Percentiles rank a stretch among this genome's conserved stretches.
Evolutionary conservation across 2,329 filamentous ascomycete species (phyloP).

Genomic region (Fonsecaea pugnacius): DNA sequence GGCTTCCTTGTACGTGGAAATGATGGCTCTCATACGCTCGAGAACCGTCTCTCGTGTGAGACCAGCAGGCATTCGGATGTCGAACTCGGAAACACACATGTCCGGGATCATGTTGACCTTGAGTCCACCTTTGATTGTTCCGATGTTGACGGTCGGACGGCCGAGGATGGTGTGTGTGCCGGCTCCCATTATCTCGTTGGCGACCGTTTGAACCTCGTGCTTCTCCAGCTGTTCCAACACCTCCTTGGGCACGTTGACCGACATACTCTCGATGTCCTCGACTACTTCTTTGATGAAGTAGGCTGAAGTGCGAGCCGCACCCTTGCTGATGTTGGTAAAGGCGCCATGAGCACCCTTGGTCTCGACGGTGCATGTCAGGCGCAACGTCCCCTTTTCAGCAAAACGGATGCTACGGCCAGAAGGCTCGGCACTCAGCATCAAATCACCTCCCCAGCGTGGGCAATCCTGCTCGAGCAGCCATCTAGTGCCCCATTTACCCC

Average conservation of each 20-base stretch:
- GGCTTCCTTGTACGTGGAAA: conserved; percentile 40
- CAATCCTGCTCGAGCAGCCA: conserved; percentile 43
- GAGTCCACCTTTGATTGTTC: conserved; percentile 47
- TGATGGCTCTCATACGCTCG: conserved; percentile 36
- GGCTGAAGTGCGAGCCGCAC: conserved; percentile 45
- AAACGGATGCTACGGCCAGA: conserved; percentile 48
- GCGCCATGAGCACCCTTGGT: conserved; percentile 47
- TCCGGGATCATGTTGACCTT: conserved; percentile 52
- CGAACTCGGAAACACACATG: conserved; percentile 46
- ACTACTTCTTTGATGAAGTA: conserved; percentile 38
- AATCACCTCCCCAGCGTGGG: conserved; percentile 45
- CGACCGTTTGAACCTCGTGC: conserved; percentile 42
- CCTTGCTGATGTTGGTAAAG: conserved; percentile 47
- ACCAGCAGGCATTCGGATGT: conserved; percentile 49
- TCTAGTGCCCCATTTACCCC: conserved; percentile 45
- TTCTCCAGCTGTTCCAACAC: conserved; percentile 39
- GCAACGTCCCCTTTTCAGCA: conserved; percentile 50
- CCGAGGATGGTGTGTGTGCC: conserved; percentile 43
- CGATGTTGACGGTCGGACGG: conserved; percentile 48
- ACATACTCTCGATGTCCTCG: conserved; percentile 33
- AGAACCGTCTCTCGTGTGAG: conserved; percentile 41
- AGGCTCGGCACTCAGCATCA: conserved; percentile 49
- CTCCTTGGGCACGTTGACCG: conserved; percentile 40
- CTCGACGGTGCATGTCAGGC: conserved; percentile 44
- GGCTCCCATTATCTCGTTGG: conserved; percentile 46